These are phyloP conservation scores for Dichotomocladium elegans DNA, from an alignment of 371 early-diverging fungal species.

Conservation along the genomic window DNA sequence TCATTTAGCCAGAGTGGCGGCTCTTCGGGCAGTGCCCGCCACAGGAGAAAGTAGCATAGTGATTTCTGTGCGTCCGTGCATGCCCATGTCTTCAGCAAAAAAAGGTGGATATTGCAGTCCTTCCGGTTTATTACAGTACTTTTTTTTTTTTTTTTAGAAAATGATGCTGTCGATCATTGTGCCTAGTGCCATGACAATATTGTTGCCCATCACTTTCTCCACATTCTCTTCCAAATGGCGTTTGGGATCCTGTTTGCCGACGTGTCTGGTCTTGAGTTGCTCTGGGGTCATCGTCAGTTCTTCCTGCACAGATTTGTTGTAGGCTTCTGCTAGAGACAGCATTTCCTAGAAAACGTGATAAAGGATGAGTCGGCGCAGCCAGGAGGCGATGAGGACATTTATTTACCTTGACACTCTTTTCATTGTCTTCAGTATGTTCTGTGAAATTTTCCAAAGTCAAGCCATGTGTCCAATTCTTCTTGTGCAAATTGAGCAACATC, in stretches of 20 bases:
- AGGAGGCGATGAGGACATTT: too few relatives aligned
- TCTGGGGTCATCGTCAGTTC: conserved; percentile 92
- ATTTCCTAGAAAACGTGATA: conserved; percentile 45
- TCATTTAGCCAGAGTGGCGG: too few relatives aligned
- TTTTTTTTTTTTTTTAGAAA: conserved; percentile 35
- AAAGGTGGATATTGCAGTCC: too few relatives aligned
- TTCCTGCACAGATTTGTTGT: conserved; percentile 95
- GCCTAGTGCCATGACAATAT: conserved; percentile 92
- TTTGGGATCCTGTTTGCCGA: conserved; percentile 98
- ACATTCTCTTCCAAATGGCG: conserved; percentile 93
- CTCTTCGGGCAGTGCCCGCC: too few relatives aligned
- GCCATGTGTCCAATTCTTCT: conserved; percentile 99
- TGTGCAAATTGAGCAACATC: conserved; percentile 98
- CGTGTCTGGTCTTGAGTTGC: conserved; percentile 94
- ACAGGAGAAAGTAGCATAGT: too few relatives aligned
- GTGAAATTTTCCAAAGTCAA: conserved; percentile 84
- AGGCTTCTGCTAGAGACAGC: conserved; percentile 85
- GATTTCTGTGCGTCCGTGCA: too few relatives aligned
- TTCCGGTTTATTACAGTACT: too few relatives aligned
- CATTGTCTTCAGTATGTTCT: conserved; percentile 78
- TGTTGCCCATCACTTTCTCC: conserved; percentile 86
- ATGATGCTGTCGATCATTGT: conserved; percentile 87
- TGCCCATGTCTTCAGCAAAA: too few relatives aligned
- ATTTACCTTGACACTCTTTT: conserved; percentile 75
- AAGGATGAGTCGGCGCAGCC: not conserved